phyloP scores from a whole-genome alignment of 2,329 filamentous ascomycete genomes.

The Fusarium sp. region DNA sequence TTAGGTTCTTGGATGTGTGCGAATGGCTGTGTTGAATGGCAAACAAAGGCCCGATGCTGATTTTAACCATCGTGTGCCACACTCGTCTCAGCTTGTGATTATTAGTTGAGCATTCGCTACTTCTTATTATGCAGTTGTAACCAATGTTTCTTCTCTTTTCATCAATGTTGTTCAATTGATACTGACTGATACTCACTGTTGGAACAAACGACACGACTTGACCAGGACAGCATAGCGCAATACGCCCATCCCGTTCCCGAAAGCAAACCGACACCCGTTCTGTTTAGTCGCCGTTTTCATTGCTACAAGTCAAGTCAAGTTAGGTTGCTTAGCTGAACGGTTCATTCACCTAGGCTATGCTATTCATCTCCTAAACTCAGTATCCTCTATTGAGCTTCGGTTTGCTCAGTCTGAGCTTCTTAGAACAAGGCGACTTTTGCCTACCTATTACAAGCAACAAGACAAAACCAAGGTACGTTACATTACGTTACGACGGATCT shows the following conservation, averaged over 20 bases:
- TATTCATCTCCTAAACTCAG: background rate
- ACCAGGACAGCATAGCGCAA: constrained; percentile 18
- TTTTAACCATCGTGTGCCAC: constrained; percentile 12
- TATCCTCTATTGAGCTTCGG: background rate
- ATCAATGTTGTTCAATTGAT: background rate
- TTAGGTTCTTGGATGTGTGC: constrained; percentile 14
- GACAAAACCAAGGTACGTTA: constrained; percentile 5
- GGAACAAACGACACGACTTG: constrained; percentile 11
- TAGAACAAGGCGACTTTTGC: background rate
- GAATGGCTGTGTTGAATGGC: constrained; percentile 3
- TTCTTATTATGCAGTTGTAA: background rate
- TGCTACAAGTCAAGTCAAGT: background rate
- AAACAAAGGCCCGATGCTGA: constrained; percentile 24
- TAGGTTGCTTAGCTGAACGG: constrained; percentile 12
- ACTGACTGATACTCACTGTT: background rate
- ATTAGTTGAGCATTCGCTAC: background rate
- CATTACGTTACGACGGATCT: constrained; percentile 20
- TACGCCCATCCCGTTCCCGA: constrained; percentile 23
- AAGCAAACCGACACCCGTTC: constrained; percentile 30
- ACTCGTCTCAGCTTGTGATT: constrained; percentile 1
- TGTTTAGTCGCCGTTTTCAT: constrained; percentile 17
- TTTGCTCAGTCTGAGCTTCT: background rate
- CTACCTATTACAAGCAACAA: background rate
- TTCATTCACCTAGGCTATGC: background rate
- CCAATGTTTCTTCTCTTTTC: background rate